phyloP scores from a whole-genome alignment of 192 early-diverging fungal genomes.

The Coemansia sp. region DNA sequence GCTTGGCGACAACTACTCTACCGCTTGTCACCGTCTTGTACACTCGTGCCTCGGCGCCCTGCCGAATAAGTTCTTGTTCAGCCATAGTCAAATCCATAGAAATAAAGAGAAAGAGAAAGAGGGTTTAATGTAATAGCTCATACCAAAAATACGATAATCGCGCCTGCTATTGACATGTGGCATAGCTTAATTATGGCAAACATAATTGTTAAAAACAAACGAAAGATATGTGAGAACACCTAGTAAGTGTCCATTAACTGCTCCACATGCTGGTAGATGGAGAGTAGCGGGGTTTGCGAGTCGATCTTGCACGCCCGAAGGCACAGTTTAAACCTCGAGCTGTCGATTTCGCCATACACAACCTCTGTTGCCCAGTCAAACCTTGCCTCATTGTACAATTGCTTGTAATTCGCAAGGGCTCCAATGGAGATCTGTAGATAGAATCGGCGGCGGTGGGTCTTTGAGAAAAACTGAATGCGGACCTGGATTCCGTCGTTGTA shows the following conservation, averaged over 20 bases:
- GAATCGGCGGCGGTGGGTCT: slow-evolving; percentile 40
- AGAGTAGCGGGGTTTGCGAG: slow-evolving; percentile 31
- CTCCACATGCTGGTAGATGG: slow-evolving; percentile 50
- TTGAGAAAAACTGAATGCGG: slow-evolving; percentile 50
- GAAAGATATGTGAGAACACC: background rate
- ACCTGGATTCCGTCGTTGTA: slow-evolving; percentile 43
- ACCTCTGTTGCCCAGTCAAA: slow-evolving; percentile 48
- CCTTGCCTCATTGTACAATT: slow-evolving; percentile 22
- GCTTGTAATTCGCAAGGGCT: slow-evolving; percentile 29
- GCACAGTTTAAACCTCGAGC: slow-evolving; percentile 17
- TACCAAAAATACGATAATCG: background rate
- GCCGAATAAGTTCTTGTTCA: slow-evolving; percentile 64
- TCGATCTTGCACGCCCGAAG: slow-evolving; percentile 27
- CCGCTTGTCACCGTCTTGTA: slow-evolving; percentile 68
- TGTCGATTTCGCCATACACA: slow-evolving; percentile 43
- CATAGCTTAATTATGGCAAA: background rate
- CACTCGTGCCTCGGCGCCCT: slow-evolving; percentile 89
- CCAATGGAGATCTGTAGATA: slow-evolving; percentile 40
- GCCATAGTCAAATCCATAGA: slow-evolving; percentile 8
- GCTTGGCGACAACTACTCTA: slow-evolving; percentile 75
- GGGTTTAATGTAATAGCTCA: background rate
- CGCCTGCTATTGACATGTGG: background rate
- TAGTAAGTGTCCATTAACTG: slow-evolving; percentile 35
- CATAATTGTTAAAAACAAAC: background rate
- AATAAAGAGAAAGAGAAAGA: background rate